Percentiles rank a stretch among this genome's conserved stretches.
Conservation (phyloP, 768 basidiomycete genomes). For the Mycena latifolia region DNA sequence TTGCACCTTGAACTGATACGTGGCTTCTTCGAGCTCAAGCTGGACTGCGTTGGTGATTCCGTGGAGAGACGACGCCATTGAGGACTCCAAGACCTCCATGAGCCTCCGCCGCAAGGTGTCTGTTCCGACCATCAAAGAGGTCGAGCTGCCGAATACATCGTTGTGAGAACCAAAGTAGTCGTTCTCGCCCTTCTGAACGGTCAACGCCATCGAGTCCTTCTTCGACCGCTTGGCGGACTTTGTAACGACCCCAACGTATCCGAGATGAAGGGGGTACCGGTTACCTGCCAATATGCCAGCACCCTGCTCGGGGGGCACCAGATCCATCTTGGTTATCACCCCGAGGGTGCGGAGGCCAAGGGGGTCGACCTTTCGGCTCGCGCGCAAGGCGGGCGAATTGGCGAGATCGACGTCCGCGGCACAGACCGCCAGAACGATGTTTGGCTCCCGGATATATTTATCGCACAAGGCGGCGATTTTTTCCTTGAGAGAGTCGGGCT, state of each 20-base stretch:
- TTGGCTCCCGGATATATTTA: slow-evolving; percentile 99
- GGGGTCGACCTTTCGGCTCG: slow-evolving; percentile 94
- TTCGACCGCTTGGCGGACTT: slow-evolving; percentile 75
- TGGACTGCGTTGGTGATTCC: slow-evolving; percentile 98
- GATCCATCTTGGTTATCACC: slow-evolving; percentile 99
- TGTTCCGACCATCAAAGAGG: slow-evolving; percentile 90
- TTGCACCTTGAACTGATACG: slow-evolving; percentile 99
- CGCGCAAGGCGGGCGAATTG: slow-evolving; percentile 95
- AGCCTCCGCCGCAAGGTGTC: slow-evolving; percentile 89
- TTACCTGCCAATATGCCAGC: slow-evolving; percentile 87
- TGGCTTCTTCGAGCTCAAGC: slow-evolving; percentile 95
- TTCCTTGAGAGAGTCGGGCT: slow-evolving; percentile 94
- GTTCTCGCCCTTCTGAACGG: slow-evolving; percentile 68
- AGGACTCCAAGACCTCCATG: slow-evolving; percentile 98
- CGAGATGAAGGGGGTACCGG: slow-evolving; percentile 96
- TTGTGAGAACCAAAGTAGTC: slow-evolving; percentile 76
- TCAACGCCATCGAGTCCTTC: slow-evolving; percentile 61
- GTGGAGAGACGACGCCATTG: slow-evolving; percentile 96
- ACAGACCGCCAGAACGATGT: slow-evolving; percentile 98
- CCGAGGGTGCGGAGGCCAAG: slow-evolving; percentile 96
- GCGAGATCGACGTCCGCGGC: slow-evolving; percentile 99
- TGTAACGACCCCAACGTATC: slow-evolving; percentile 96
- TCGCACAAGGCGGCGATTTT: slow-evolving; percentile 93
- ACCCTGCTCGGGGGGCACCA: slow-evolving; percentile 89
- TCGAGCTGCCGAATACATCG: slow-evolving; percentile 70